Evolutionary conservation across 2,329 filamentous ascomycete genomes (phyloP).

Genomic region (Calonectria multiphialidica): DNA sequence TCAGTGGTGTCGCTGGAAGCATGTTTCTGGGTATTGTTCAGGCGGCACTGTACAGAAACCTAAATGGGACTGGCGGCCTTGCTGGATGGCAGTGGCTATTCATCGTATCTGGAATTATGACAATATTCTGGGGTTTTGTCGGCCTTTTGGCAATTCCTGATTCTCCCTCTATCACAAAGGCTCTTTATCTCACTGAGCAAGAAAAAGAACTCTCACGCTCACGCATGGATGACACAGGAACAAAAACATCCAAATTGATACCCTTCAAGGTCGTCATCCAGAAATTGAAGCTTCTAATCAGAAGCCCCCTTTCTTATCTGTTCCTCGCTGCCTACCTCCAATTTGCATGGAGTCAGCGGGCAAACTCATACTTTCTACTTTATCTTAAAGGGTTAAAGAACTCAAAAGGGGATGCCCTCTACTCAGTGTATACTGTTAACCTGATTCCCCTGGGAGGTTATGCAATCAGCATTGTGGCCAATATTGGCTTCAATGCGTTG

Average conservation of each 20-base stretch:
- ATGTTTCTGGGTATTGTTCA: constrained; percentile 42
- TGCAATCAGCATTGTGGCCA: constrained; percentile 58
- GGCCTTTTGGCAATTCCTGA: constrained; percentile 37
- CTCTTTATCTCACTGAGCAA: constrained; percentile 22
- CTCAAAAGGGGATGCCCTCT: constrained; percentile 35
- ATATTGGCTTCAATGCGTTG: constrained; percentile 66
- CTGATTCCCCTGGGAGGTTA: constrained; percentile 60
- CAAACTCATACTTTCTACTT: constrained; percentile 50
- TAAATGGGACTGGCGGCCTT: constrained; percentile 33
- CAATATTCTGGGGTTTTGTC: constrained; percentile 36
- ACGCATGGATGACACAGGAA: constrained; percentile 34
- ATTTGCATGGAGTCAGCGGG: constrained; percentile 51
- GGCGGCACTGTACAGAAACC: constrained; percentile 35
- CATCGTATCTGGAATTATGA: constrained; percentile 35
- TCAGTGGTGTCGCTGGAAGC: constrained; percentile 39
- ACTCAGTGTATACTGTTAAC: constrained; percentile 59
- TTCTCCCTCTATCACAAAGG: constrained; percentile 35
- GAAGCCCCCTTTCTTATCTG: constrained; percentile 40
- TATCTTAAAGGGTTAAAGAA: constrained; percentile 48
- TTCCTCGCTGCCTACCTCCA: constrained; percentile 49
- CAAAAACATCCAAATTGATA: constrained; percentile 34
- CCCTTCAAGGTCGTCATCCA: constrained; percentile 27
- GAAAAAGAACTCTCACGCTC: constrained; percentile 29
- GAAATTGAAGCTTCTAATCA: constrained; percentile 32
- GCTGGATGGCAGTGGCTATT: constrained; percentile 42